Evolutionary conservation across 1,139 yeast species (phyloP), one percentile per base, ranked within the genome.

Genomic region (Candida pseudocylindracea): DNA sequence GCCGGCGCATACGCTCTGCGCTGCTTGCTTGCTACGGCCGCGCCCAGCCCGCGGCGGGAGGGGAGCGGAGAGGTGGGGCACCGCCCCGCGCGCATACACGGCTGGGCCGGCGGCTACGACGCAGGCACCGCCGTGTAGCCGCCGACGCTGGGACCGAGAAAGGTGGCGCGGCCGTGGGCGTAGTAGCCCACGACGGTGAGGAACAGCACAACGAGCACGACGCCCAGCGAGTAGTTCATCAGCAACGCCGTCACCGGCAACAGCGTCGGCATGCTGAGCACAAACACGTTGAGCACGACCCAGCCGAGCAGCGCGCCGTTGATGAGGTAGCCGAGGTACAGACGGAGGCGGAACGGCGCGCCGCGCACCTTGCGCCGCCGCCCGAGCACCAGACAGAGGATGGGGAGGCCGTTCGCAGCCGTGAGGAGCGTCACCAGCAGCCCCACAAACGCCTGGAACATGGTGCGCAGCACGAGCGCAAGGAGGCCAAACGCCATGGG

Each of bases 381-480:
- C 41, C 73, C 65, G 26, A 76, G 45, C 49, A 80, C 48, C 15
- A 72, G 63, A 26, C 74, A 60, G 2, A 73, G 44, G 28, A 80
- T 70, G 2, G 93, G 93, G 9, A 80, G 65, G 2, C 81, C 73
- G 41, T 81, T 75, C 2, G 92, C 81, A 25, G 76, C 59, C 34
- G 83, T 72, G 37, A 79, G 55, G 2, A 85, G 67, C 29, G 79
- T 63, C 1, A 80, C 91, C 5, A 91, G 78, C n/a, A 85, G 74
- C 0, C 93, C 91, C 55, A 80, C 67, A 46, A 79, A 79, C 2
- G 93, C 83, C 48, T 74, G 74, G 52, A 79, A 76, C 1, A 92
- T 91, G 5, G 83, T 67, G 3, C 70, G 56, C 1, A 91, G 76
- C 1, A 79, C 54, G 31, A 80, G 53, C 7, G 88, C 74, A 30